phyloP scores from a whole-genome alignment of 257 asterid genomes.

The Nicotiana knightiana region DNA sequence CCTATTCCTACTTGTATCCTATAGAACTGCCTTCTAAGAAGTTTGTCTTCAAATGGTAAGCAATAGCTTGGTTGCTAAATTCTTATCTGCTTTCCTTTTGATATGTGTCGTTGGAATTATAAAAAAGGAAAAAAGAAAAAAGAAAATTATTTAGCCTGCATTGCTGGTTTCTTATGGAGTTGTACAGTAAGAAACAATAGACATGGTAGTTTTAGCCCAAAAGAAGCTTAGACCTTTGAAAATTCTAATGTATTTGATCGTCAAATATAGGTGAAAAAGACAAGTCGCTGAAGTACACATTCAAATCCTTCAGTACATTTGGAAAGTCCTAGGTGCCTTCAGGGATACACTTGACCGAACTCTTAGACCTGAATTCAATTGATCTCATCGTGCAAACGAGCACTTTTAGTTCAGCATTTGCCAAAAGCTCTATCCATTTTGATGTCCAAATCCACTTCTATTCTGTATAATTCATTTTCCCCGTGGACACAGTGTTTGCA shows the following conservation, averaged over 20 bases:
- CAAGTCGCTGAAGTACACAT: not conserved
- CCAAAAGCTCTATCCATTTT: not conserved
- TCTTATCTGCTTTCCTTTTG: not conserved
- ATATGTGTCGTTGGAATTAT: not conserved
- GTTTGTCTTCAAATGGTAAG: constrained; percentile 80
- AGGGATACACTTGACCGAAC: not conserved
- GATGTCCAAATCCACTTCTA: not conserved
- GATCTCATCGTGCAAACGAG: not conserved
- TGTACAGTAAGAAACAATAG: not conserved
- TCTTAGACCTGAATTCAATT: not conserved
- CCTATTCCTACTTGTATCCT: constrained; percentile 79
- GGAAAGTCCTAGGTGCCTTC: not conserved
- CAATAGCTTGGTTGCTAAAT: not conserved
- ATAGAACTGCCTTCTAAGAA: constrained; percentile 53
- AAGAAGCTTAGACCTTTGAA: not conserved
- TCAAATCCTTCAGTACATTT: not conserved
- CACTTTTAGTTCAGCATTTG: not conserved
- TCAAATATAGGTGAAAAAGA: not conserved
- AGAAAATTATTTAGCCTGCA: not conserved
- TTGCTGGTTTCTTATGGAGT: not conserved
- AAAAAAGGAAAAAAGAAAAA: not conserved
- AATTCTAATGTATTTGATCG: not conserved
- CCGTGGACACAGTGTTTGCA: not conserved
- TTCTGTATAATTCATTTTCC: not conserved
- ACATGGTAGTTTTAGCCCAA: not conserved